Conservation (phyloP, 2,329 filamentous ascomycete genomes). For the Cytospora chrysosperma region DNA sequence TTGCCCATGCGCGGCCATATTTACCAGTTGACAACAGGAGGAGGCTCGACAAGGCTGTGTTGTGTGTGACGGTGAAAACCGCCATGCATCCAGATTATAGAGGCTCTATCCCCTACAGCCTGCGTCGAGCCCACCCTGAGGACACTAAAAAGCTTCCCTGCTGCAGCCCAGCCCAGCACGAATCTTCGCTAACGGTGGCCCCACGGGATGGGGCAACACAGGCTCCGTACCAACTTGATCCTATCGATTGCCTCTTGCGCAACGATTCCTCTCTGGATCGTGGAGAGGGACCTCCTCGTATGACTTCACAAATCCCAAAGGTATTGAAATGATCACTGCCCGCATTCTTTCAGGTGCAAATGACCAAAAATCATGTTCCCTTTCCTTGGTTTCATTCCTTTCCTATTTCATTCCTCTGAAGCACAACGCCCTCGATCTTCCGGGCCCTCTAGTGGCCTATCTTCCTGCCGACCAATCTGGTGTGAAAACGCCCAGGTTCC, state of each 20-base stretch:
- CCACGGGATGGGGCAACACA: constrained; percentile 23
- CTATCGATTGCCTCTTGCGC: constrained; percentile 30
- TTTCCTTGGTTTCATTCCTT: constrained; percentile 12
- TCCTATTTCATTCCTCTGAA: background rate
- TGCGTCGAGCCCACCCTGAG: constrained; percentile 18
- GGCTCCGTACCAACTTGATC: constrained; percentile 30
- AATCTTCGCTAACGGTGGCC: constrained; percentile 23
- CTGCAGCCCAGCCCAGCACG: constrained; percentile 22
- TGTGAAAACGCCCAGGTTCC: background rate
- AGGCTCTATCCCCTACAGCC: constrained; percentile 21
- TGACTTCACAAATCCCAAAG: constrained; percentile 48
- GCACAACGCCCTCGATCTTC: background rate
- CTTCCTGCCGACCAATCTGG: background rate
- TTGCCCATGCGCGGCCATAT: constrained; percentile 18
- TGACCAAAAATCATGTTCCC: background rate
- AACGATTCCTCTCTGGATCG: constrained; percentile 36
- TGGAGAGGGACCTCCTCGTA: constrained; percentile 41
- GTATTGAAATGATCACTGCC: constrained; percentile 31
- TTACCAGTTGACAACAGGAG: constrained; percentile 10
- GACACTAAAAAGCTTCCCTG: constrained; percentile 21
- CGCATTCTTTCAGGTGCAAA: background rate
- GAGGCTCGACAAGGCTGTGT: constrained; percentile 11
- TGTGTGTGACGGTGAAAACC: constrained; percentile 3
- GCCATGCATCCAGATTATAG: constrained; percentile 19
- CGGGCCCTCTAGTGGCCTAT: background rate